Conservation (phyloP, 2,329 filamentous ascomycete species). For the Ascochyta pisi region DNA sequence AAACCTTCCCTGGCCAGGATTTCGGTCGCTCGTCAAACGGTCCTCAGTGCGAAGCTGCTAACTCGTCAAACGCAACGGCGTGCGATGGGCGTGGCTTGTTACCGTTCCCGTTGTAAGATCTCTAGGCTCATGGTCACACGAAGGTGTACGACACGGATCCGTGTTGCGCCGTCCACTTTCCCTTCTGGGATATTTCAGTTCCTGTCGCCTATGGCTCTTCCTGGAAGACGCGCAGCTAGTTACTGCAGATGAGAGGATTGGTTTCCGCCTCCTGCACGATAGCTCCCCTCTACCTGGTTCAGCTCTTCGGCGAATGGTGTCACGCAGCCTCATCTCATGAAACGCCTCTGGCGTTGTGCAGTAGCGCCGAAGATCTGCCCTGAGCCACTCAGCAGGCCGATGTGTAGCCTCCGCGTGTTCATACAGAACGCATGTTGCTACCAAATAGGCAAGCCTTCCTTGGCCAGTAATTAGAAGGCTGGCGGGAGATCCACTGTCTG, state of each 20-base stretch:
- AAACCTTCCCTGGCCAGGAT: slow-evolving; percentile 22
- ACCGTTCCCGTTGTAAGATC: slow-evolving; percentile 11
- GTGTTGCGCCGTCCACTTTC: slow-evolving; percentile 12
- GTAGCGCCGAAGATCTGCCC: slow-evolving; percentile 26
- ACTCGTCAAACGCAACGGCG: slow-evolving; percentile 8
- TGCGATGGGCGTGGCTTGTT: slow-evolving; percentile 8
- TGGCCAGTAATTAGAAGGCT: slow-evolving; percentile 24
- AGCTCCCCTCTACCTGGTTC: slow-evolving; percentile 36
- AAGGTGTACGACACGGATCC: slow-evolving; percentile 14
- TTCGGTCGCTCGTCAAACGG: slow-evolving; percentile 19
- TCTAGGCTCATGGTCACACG: slow-evolving; percentile 12
- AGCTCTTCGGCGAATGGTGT: slow-evolving; percentile 33
- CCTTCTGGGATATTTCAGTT: slow-evolving; percentile 9
- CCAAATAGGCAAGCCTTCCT: slow-evolving; percentile 26
- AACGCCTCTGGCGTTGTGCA: slow-evolving; percentile 26
- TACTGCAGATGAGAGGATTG: slow-evolving; percentile 32
- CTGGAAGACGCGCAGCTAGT: slow-evolving; percentile 31
- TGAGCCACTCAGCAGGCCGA: slow-evolving; percentile 15
- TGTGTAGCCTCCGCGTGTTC: slow-evolving; percentile 28
- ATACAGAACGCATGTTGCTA: slow-evolving; percentile 23
- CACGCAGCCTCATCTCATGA: slow-evolving; percentile 41
- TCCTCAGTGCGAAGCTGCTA: slow-evolving; percentile 14
- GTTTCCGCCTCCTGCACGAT: slow-evolving; percentile 28
- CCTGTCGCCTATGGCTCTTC: slow-evolving; percentile 23
- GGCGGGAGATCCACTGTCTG: slow-evolving; percentile 28